Evolutionary conservation across 179 eudicot species (phyloP).

Genomic region (Beta macrorhiza): DNA sequence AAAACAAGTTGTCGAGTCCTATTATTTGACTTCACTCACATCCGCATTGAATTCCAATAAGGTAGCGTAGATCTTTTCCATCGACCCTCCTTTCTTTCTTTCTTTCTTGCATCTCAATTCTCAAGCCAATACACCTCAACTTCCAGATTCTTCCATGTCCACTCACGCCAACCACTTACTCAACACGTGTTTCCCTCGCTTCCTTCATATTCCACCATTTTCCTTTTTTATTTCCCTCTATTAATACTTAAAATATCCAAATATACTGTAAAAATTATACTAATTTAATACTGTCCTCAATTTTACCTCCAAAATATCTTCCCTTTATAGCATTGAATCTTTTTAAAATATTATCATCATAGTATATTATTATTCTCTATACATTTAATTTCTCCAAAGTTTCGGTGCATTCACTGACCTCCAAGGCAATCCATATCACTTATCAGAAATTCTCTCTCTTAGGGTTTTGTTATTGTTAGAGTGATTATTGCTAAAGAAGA

Average conservation of each 20-base stretch:
- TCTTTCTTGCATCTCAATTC: background rate
- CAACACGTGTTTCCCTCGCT: background rate
- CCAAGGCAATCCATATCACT: background rate
- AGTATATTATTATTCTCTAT: no score
- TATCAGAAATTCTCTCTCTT: background rate
- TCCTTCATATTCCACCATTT: background rate
- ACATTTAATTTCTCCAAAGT: background rate
- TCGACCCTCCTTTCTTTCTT: background rate
- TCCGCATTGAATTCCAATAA: no score
- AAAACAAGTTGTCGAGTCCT: no score
- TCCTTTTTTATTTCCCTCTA: no score
- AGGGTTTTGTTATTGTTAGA: background rate
- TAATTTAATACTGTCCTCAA: slow-evolving; percentile 2
- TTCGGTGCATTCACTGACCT: slow-evolving; percentile 8
- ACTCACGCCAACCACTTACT: background rate
- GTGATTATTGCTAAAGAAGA: slow-evolving; percentile 10
- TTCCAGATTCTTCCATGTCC: background rate
- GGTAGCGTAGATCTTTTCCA: background rate
- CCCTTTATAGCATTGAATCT: background rate
- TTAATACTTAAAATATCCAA: no score
- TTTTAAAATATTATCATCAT: background rate
- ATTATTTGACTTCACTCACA: no score
- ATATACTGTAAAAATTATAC: no score
- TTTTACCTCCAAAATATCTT: slow-evolving; percentile 22
- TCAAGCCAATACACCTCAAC: background rate